These are phyloP conservation scores for Aspergillus neotritici DNA, from an alignment of 2,329 filamentous ascomycete genomes.

Conservation along the genomic window DNA sequence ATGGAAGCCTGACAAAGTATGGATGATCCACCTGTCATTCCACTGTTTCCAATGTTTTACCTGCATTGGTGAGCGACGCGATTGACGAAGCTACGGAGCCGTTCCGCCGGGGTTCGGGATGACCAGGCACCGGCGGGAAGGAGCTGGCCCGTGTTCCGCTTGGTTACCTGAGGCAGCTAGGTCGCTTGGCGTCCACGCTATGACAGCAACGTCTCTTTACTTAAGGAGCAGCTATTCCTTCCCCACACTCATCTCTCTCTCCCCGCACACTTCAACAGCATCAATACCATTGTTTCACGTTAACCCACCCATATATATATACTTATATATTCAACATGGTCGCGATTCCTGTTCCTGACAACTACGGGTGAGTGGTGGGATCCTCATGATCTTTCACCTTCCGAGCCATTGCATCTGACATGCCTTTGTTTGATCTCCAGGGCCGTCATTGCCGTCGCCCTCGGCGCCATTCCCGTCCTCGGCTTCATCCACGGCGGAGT, in stretches of 20 bases:
- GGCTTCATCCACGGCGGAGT: conserved; percentile 47
- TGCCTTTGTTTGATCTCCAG: conserved; percentile 28
- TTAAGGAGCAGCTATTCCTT: too few relatives aligned
- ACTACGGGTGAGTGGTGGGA: conserved; percentile 43
- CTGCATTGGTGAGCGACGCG: too few relatives aligned
- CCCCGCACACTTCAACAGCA: not conserved
- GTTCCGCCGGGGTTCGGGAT: too few relatives aligned
- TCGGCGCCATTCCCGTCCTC: conserved; percentile 51
- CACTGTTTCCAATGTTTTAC: too few relatives aligned
- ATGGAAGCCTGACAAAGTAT: too few relatives aligned
- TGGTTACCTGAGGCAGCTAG: too few relatives aligned
- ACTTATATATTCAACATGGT: conserved; percentile 27
- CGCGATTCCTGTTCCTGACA: conserved; percentile 41
- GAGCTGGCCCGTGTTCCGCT: too few relatives aligned
- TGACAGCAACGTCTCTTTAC: not conserved
- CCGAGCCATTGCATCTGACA: not conserved
- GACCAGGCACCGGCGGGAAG: too few relatives aligned
- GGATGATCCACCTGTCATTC: too few relatives aligned
- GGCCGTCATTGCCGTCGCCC: conserved; percentile 51
- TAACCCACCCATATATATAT: not conserved
- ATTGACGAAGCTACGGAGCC: too few relatives aligned
- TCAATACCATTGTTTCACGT: not conserved
- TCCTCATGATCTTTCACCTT: conserved; percentile 3
- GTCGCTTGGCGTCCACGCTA: too few relatives aligned
- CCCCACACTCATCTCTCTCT: not conserved